Percentiles rank a stretch among this genome's conserved stretches.
These are phyloP conservation scores for Fraxinus velutina DNA, from an alignment of 305 asterid genomes.

Conservation along the genomic window DNA sequence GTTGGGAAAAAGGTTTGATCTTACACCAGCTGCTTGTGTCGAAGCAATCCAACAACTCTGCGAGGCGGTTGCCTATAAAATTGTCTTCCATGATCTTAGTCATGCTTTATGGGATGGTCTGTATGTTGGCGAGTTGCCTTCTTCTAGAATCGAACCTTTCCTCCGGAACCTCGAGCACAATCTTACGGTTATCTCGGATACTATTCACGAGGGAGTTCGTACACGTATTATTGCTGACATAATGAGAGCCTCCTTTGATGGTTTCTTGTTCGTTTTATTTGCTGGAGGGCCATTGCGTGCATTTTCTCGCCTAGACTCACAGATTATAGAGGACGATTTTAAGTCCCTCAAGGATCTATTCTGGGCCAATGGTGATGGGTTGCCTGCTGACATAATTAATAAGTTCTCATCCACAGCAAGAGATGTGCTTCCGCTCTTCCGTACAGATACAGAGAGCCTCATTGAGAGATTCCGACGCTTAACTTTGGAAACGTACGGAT, in stretches of 20 bases:
- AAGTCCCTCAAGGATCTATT: constrained; percentile 75
- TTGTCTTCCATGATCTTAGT: constrained; percentile 72
- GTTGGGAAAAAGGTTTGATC: constrained; percentile 64
- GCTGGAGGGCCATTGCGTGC: constrained; percentile 89
- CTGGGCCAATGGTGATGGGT: constrained; percentile 90
- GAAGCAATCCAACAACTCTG: constrained; percentile 84
- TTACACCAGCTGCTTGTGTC: constrained; percentile 70
- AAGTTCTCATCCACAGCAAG: constrained; percentile 63
- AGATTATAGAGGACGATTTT: constrained; percentile 81
- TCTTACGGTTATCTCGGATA: constrained; percentile 63
- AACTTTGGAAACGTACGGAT: constrained; percentile 64
- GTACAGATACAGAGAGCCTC: constrained; percentile 66
- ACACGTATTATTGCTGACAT: constrained; percentile 74
- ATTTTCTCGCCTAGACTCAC: constrained; percentile 61
- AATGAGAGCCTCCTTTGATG: constrained; percentile 89
- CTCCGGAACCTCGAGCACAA: constrained; percentile 70
- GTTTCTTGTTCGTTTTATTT: constrained; percentile 72
- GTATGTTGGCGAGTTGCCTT: constrained; percentile 75
- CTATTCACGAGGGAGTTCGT: constrained; percentile 69
- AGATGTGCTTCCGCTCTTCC: constrained; percentile 68
- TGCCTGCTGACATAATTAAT: constrained; percentile 63
- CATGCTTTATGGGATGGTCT: constrained; percentile 68
- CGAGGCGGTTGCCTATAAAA: constrained; percentile 66
- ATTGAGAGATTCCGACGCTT: constrained; percentile 60
- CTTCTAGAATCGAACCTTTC: constrained; percentile 79